Conservation (phyloP, 2,329 filamentous ascomycete genomes). For the Phialemoniopsis sp. region DNA sequence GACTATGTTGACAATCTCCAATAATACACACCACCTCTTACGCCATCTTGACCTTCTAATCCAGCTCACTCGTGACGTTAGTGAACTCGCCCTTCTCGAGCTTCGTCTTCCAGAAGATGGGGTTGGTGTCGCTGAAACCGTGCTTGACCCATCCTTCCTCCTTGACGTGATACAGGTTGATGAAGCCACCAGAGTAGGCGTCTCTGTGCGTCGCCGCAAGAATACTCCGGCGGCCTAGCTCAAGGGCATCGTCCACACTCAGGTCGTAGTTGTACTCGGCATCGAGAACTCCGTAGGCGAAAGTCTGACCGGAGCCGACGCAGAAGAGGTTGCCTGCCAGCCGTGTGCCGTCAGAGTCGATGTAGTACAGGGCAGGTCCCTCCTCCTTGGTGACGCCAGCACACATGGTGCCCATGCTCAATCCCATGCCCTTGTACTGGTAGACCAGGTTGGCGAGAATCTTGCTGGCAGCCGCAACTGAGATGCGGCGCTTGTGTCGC, state of each 20-base stretch:
- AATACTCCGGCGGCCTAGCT: conserved; percentile 88
- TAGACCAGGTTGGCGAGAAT: conserved; percentile 98
- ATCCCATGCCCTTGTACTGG: conserved; percentile 96
- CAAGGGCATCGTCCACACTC: conserved; percentile 80
- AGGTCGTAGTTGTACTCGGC: conserved; percentile 92
- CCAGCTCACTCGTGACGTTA: conserved; percentile 79
- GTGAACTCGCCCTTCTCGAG: conserved; percentile 97
- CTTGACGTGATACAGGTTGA: conserved; percentile 99
- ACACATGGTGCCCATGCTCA: conserved; percentile 99
- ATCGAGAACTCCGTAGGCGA: conserved; percentile 96
- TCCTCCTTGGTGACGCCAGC: conserved; percentile 93
- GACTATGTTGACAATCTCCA: no score
- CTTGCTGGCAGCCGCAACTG: conserved; percentile 94
- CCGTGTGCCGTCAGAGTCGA: conserved; percentile 93
- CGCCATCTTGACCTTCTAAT: conserved; percentile 28
- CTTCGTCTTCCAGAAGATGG: conserved; percentile 99
- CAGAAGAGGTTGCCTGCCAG: conserved; percentile 95
- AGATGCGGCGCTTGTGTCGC: conserved; percentile 97
- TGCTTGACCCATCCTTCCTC: conserved; percentile 99
- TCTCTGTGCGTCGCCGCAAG: conserved; percentile 94
- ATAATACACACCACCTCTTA: no score
- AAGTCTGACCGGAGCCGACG: conserved; percentile 96
- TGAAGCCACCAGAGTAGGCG: conserved; percentile 97
- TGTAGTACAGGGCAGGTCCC: conserved; percentile 97
- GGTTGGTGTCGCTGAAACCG: conserved; percentile 96